phyloP scores from a whole-genome alignment of 2,329 filamentous ascomycete species.

The Fusarium beomiforme region DNA sequence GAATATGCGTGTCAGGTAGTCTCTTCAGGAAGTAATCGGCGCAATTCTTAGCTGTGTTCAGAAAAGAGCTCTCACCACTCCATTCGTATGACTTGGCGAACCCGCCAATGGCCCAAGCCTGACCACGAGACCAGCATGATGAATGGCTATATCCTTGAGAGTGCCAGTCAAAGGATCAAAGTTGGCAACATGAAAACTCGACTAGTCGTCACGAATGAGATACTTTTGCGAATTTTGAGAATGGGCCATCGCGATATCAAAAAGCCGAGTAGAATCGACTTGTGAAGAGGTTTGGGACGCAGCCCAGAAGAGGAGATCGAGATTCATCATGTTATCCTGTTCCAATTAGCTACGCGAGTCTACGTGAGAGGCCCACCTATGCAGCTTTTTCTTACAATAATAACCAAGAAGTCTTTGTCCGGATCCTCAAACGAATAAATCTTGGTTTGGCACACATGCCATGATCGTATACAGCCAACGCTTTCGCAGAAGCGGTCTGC shows the following conservation, averaged over 20 bases:
- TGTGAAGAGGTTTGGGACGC: constrained; percentile 31
- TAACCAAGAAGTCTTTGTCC: constrained; percentile 50
- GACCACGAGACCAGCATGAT: constrained; percentile 59
- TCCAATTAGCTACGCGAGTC: background rate
- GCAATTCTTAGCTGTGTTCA: constrained; percentile 53
- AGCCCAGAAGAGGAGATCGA: constrained; percentile 55
- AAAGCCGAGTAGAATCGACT: constrained; percentile 25
- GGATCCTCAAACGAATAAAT: constrained; percentile 50
- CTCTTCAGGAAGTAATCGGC: constrained; percentile 56
- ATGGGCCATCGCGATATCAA: constrained; percentile 51
- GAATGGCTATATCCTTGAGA: constrained; percentile 51
- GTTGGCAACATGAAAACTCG: constrained; percentile 56
- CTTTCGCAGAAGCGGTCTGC: constrained; percentile 48
- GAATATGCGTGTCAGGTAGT: constrained; percentile 39
- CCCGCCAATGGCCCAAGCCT: constrained; percentile 60
- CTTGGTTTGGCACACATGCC: constrained; percentile 56
- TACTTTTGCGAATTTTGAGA: constrained; percentile 51
- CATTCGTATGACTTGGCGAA: constrained; percentile 59
- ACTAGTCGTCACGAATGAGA: constrained; percentile 52
- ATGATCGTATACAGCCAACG: constrained; percentile 52
- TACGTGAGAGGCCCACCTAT: fast-evolving
- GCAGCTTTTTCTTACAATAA: constrained; percentile 47
- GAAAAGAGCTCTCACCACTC: constrained; percentile 54
- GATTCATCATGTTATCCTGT: constrained; percentile 54
- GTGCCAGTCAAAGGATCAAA: constrained; percentile 54